Percentiles rank a stretch among this genome's conserved stretches.
Conservation (phyloP, 1,139 yeast genomes). For the Protomyces macrosporus region DNA sequence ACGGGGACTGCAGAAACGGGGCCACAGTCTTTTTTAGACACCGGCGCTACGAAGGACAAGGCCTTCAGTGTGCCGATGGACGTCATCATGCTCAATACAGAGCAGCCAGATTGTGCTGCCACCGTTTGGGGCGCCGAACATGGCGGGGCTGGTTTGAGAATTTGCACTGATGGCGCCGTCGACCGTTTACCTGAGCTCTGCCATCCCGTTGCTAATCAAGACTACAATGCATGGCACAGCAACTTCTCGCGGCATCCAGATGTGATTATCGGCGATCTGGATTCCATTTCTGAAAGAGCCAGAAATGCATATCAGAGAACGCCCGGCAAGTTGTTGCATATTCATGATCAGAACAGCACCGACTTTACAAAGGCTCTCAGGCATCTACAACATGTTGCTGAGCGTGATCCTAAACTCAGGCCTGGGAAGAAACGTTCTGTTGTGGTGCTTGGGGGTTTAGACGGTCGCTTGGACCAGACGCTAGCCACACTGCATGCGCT, state of each 20-base stretch:
- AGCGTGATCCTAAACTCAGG: neutral
- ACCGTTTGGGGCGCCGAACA: neutral
- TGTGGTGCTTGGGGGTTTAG: constrained; percentile 18
- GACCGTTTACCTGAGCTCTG: neutral
- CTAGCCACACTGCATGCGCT: constrained; percentile 11
- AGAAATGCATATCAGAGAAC: too few relatives aligned
- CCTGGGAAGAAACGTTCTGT: neutral
- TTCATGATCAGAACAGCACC: constrained; percentile 14
- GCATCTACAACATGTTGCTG: neutral
- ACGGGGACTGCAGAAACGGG: too few relatives aligned
- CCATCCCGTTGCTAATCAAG: too few relatives aligned
- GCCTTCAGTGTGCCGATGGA: neutral
- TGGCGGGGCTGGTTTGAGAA: neutral
- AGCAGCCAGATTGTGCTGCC: neutral
- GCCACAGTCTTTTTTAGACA: too few relatives aligned
- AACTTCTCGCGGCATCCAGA: neutral
- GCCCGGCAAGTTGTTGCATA: neutral
- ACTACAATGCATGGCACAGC: neutral
- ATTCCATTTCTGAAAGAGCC: neutral
- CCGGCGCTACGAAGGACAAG: too few relatives aligned
- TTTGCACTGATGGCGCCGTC: constrained; percentile 20
- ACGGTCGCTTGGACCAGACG: constrained; percentile 19
- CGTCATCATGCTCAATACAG: neutral
- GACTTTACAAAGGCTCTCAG: constrained; percentile 18
- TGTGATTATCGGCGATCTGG: constrained; percentile 17